Percentiles rank a stretch among this genome's conserved stretches.
Conservation (phyloP, 352 stramenopile genomes). For the Albugo laibachii region DNA sequence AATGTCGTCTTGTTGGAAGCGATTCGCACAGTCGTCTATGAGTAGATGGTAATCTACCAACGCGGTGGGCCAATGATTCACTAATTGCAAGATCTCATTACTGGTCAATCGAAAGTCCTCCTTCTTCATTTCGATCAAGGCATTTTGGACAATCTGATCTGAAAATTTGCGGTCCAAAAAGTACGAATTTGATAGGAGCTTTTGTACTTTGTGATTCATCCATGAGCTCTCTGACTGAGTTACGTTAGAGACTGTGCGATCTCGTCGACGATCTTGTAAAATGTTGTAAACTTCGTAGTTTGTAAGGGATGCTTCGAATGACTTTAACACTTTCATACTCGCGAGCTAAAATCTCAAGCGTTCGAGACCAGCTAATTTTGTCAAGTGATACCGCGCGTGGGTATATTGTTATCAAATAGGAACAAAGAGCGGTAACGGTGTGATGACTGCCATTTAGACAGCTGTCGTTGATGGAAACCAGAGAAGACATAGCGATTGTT, state of each 20-base stretch:
- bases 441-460: no score
- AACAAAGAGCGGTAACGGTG: no score
- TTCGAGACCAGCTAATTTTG: no score
- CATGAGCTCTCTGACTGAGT: slow-evolving; percentile 74
- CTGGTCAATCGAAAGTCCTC: slow-evolving; percentile 27
- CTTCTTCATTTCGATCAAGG: slow-evolving; percentile 29
- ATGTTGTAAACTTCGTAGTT: slow-evolving; percentile 65
- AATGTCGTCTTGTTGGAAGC: slow-evolving; percentile 58
- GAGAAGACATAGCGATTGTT: no score
- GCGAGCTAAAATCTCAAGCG: neutral
- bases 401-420: no score
- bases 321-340: slow-evolving; percentile 68
- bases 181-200: slow-evolving; percentile 57
- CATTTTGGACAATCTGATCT: slow-evolving; percentile 28
- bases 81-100: slow-evolving; percentile 67
- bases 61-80: slow-evolving; percentile 66
- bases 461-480: no score
- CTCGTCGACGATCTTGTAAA: slow-evolving; percentile 63
- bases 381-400: no score
- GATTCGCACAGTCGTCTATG: slow-evolving; percentile 60
- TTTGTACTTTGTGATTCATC: slow-evolving; percentile 82
- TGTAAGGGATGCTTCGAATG: slow-evolving; percentile 58
- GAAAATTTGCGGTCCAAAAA: slow-evolving; percentile 31
- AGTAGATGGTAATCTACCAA: slow-evolving; percentile 74
- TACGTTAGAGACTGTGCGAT: slow-evolving; percentile 55